phyloP scores from a whole-genome alignment of 83 land plant species.

The Picea abies region DNA sequence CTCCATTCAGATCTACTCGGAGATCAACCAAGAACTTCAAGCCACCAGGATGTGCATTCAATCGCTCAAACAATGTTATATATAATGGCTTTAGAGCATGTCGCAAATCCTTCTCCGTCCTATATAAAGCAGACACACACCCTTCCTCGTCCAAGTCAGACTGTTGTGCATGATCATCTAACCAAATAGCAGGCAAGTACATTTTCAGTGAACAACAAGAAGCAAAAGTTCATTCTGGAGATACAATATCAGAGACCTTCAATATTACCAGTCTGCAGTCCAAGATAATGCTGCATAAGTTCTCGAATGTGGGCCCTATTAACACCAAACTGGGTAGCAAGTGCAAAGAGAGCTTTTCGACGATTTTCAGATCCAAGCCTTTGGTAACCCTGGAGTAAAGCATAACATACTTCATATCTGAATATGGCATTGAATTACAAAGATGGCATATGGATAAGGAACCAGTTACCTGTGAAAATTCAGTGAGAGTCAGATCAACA shows the following conservation, averaged over 20 bases:
- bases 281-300: slow-evolving; percentile 78
- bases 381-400: slow-evolving; percentile 63
- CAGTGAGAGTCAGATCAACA: slow-evolving; percentile 52
- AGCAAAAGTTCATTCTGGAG: background rate
- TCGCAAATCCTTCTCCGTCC: slow-evolving; percentile 59
- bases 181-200: slow-evolving; percentile 9
- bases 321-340: slow-evolving; percentile 79
- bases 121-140: slow-evolving; percentile 40
- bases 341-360: slow-evolving; percentile 44
- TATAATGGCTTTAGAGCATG: slow-evolving; percentile 61
- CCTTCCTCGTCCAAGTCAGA: slow-evolving; percentile 37
- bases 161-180: slow-evolving; percentile 27
- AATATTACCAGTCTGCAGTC: slow-evolving; percentile 47
- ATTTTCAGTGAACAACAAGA: background rate
- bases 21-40: slow-evolving; percentile 54
- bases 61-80: slow-evolving; percentile 66
- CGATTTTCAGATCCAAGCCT: slow-evolving; percentile 61
- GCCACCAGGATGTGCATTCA: slow-evolving; percentile 72
- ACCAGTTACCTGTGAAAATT: slow-evolving; percentile 56
- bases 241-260: background rate
- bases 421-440: background rate
- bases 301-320: slow-evolving; percentile 61
- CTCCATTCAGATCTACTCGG: slow-evolving; percentile 58
- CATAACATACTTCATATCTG: background rate
- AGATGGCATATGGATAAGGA: background rate